These are phyloP conservation scores for Trichophyton equinum DNA, from an alignment of 2,329 filamentous ascomycete genomes.

Conservation along the genomic window DNA sequence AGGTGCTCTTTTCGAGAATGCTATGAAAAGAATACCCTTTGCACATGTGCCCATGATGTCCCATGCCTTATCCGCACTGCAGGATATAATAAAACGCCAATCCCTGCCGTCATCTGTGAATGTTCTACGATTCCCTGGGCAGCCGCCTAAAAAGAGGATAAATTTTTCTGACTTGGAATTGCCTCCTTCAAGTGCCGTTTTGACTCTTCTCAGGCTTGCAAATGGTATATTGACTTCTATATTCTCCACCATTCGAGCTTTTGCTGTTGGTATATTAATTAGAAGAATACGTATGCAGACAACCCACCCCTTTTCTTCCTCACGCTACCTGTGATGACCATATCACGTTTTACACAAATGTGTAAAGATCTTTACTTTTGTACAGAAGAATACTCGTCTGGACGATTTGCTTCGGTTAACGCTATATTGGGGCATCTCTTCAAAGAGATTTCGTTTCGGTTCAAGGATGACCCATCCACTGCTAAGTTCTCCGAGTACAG, in stretches of 20 bases:
- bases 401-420: slow-evolving; percentile 30
- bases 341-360: slow-evolving; percentile 25
- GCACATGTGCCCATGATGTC: slow-evolving; percentile 29
- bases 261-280: neutral
- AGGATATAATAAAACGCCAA: slow-evolving; percentile 29
- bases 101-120: slow-evolving; percentile 19
- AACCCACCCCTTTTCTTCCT: slow-evolving; percentile 13
- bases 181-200: slow-evolving; percentile 25
- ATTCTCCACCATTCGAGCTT: neutral
- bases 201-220: slow-evolving; percentile 21
- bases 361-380: slow-evolving; percentile 35
- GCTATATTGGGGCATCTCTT: slow-evolving; percentile 30
- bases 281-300: slow-evolving; percentile 6
- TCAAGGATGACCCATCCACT: slow-evolving; percentile 14
- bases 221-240: slow-evolving; percentile 20
- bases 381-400: slow-evolving; percentile 30
- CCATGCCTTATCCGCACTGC: slow-evolving; percentile 27
- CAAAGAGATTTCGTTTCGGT: slow-evolving; percentile 19
- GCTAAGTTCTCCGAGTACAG: slow-evolving; percentile 22
- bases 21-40: slow-evolving; percentile 25
- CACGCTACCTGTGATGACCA: slow-evolving; percentile 17
- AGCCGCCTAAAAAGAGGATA: slow-evolving; percentile 16
- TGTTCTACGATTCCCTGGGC: slow-evolving; percentile 20
- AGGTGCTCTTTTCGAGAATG: slow-evolving; percentile 32
- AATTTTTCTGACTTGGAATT: slow-evolving; percentile 26